These are phyloP conservation scores for Aspergillus versicolor DNA, from an alignment of 2,329 filamentous ascomycete species.

Conservation along the genomic window DNA sequence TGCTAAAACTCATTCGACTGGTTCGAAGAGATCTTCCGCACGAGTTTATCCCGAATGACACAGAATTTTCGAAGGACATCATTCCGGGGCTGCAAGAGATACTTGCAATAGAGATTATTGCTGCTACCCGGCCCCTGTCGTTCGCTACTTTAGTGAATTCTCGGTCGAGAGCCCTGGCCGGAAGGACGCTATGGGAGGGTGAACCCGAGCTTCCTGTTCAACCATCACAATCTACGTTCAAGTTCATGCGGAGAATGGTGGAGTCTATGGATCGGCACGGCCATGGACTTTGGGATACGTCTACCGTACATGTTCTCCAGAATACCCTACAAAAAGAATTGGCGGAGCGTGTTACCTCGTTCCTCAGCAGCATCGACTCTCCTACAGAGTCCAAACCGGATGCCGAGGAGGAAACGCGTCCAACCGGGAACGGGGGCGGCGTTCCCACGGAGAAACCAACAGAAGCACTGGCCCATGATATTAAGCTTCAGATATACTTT, in stretches of 20 bases:
- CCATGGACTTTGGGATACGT: conserved; percentile 76
- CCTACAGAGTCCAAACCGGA: background rate
- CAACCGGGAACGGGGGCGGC: conserved; percentile 9
- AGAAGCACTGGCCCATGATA: conserved; percentile 25
- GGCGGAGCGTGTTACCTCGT: conserved; percentile 22
- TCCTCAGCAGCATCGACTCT: conserved; percentile 22
- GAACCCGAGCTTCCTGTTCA: conserved; percentile 72
- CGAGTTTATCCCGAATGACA: conserved; percentile 39
- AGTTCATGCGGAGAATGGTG: conserved; percentile 66
- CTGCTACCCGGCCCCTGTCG: conserved; percentile 43
- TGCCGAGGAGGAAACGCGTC: conserved; percentile 1
- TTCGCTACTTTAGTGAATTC: conserved; percentile 45
- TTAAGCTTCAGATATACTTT: conserved; percentile 40
- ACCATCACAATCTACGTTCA: conserved; percentile 72
- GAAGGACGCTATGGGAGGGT: conserved; percentile 77
- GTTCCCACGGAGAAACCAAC: background rate
- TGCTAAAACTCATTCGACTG: conserved; percentile 73
- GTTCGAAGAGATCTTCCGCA: conserved; percentile 66
- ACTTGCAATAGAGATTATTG: conserved; percentile 57
- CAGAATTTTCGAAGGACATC: conserved; percentile 58
- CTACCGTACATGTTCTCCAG: conserved; percentile 65
- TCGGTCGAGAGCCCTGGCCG: conserved; percentile 54
- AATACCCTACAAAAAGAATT: conserved; percentile 54
- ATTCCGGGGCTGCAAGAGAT: conserved; percentile 64
- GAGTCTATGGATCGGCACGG: conserved; percentile 68